Evolutionary conservation across 2,329 filamentous ascomycete genomes (phyloP).

Genomic region (Claviceps sp.): DNA sequence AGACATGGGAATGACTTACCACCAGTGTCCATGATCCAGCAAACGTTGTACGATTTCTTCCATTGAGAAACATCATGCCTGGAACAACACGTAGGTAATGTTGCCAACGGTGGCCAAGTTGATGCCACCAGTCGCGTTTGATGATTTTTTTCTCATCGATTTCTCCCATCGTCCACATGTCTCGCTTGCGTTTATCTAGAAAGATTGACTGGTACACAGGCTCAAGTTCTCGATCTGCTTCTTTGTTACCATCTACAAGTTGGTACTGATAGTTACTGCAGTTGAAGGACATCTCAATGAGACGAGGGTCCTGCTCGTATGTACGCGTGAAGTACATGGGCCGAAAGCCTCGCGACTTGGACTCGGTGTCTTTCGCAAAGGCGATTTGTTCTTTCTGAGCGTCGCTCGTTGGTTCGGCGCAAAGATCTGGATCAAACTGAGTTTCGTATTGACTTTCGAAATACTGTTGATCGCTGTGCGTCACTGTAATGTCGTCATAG

Average conservation of each 20-base stretch:
- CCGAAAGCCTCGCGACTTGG: conserved; percentile 41
- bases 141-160: conserved; percentile 49
- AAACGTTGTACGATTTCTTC: conserved; percentile 47
- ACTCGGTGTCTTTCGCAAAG: conserved; percentile 30
- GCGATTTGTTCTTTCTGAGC: conserved; percentile 25
- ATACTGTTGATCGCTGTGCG: conserved; percentile 51
- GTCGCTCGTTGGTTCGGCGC: conserved; percentile 30
- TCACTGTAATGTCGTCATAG: conserved; percentile 58
- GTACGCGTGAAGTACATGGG: conserved; percentile 55
- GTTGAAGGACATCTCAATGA: conserved; percentile 61
- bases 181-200: conserved; percentile 41
- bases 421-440: conserved; percentile 37
- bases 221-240: conserved; percentile 22
- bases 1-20: conserved; percentile 24
- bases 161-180: conserved; percentile 46
- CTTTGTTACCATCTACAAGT: conserved; percentile 33
- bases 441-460: conserved; percentile 58
- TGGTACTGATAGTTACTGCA: conserved; percentile 65
- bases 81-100: conserved; percentile 55
- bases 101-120: conserved; percentile 50
- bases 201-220: conserved; percentile 62
- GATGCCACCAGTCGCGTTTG: conserved; percentile 53
- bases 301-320: conserved; percentile 39
- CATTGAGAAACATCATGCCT: conserved; percentile 60
- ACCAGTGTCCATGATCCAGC: conserved; percentile 58